Evolutionary conservation across 495 filamentous ascomycete genomes (phyloP).

Genomic region (Gamarada debralockiae): DNA sequence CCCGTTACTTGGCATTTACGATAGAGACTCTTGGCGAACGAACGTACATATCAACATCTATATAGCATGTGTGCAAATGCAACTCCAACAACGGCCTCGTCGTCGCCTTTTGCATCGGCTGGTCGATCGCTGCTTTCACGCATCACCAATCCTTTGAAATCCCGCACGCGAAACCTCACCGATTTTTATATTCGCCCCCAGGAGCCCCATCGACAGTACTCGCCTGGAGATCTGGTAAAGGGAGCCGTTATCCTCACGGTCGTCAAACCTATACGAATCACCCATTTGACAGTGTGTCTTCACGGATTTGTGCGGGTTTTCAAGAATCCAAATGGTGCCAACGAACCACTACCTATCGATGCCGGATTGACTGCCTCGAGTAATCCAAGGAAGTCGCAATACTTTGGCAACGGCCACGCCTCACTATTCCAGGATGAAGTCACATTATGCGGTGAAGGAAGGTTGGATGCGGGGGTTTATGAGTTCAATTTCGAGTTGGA

Average conservation of each 20-base stretch:
- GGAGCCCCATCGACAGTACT: constrained; percentile 86
- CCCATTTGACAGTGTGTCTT: constrained; percentile 82
- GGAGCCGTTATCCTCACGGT: constrained; percentile 80
- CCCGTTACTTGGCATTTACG: constrained; percentile 20
- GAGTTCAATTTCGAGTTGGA: constrained; percentile 90
- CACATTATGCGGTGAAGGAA: constrained; percentile 85
- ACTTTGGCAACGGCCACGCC: constrained; percentile 76
- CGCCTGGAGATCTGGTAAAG: constrained; percentile 54
- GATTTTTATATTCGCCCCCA: constrained; percentile 81
- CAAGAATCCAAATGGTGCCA: constrained; percentile 64
- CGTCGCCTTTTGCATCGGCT: constrained; percentile 16
- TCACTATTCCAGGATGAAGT: constrained; percentile 89
- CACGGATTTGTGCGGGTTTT: constrained; percentile 89
- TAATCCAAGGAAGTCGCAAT: constrained; percentile 56
- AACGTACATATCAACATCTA: constrained; percentile 1
- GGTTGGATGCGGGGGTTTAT: constrained; percentile 79
- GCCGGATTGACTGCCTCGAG: constrained; percentile 37
- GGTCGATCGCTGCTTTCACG: constrained; percentile 51
- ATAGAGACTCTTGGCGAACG: constrained; percentile 21
- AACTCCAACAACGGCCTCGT: constrained; percentile 15
- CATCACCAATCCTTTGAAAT: constrained; percentile 59
- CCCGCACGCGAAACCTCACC: constrained; percentile 58
- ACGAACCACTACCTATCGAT: constrained; percentile 49
- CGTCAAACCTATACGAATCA: constrained; percentile 78
- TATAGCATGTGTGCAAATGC: constrained; percentile 27